phyloP scores from a whole-genome alignment of 73 alveolate species.

The Blepharisma stoltei region DNA sequence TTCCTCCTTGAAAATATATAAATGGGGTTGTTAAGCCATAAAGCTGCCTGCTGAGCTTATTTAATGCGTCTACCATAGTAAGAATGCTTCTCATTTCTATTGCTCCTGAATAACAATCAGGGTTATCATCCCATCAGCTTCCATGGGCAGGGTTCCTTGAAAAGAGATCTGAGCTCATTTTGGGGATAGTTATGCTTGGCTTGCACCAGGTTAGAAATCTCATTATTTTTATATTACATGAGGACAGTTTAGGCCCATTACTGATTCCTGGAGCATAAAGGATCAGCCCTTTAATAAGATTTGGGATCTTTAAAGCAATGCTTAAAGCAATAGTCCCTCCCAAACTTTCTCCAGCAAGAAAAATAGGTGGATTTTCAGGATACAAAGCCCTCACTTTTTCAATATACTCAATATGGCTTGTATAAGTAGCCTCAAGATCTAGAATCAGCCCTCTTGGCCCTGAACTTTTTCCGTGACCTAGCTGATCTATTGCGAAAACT shows the following conservation, averaged over 20 bases:
- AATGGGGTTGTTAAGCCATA: background rate
- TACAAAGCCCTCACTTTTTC: background rate
- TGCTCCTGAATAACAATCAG: background rate
- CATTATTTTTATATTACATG: too few relatives aligned
- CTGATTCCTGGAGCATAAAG: background rate
- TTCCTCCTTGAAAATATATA: constrained; percentile 10
- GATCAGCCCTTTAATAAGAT: background rate
- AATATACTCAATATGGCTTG: background rate
- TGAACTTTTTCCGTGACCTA: background rate
- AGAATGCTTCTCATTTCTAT: background rate
- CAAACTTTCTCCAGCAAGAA: background rate
- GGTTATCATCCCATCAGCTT: background rate
- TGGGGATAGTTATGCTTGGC: too few relatives aligned
- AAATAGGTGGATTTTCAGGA: background rate
- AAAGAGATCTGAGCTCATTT: background rate
- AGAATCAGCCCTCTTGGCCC: background rate
- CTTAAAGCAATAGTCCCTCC: background rate
- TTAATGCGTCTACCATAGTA: background rate
- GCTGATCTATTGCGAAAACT: background rate
- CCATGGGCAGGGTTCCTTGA: background rate
- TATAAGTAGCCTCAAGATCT: background rate
- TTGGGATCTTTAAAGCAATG: background rate
- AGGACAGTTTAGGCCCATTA: background rate
- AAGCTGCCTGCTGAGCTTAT: background rate
- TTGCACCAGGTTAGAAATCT: too few relatives aligned